Evolutionary conservation across 2,329 filamentous ascomycete genomes (phyloP), one percentile per base, ranked within the genome.

Genomic region (Microthyrium microscopicum): DNA sequence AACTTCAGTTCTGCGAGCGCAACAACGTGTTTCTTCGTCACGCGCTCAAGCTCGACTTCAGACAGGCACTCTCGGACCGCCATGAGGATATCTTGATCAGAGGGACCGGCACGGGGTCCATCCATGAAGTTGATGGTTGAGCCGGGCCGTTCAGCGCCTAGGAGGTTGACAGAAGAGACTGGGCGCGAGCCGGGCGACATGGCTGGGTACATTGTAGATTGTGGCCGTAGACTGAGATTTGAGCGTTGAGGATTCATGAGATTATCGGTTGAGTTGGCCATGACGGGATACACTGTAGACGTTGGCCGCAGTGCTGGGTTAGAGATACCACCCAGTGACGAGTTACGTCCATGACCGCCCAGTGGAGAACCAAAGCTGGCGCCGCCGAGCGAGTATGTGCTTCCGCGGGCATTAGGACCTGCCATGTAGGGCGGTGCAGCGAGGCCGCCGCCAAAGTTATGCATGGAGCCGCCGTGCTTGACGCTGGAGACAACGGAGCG

Each of bases 21-120:
- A 54, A 61, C 61, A 52, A 73, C 60, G 60, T 95, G 87, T 62
- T 98, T 98, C 73, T 95, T 98, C 5, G 89, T 98, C 30, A 95
- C 82, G n/a, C 70, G 87, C 53, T 98, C 89, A 26, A 98, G 65
- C 54, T 98, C 87, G 1, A 94, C 84, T 48, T 94, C 87, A 12
- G 66, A 60, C 40, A 98, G 63, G 45, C 89, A 89, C 32, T 68
- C 63, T 47, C 83, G 78, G 40, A 95, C 87, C 2, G 81, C 79
- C 40, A 91, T 80, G 13, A 82, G 67, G 42, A 98, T 94, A 39
- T 73, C 68, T 29, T 62, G 63, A 46, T 95, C 85, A 42, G 78
- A 81, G 1, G 83, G 80, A 0, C 81, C 83, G 17, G 61, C 62
- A 40, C 52, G 44, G 4, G 49, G 53, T 13, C 48, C 36, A 11